A percentile compares a stretch with the other conserved stretches of the same genome.
phyloP scores from a whole-genome alignment of 345 rosid genomes.

The Rhodomyrtus tomentosa region DNA sequence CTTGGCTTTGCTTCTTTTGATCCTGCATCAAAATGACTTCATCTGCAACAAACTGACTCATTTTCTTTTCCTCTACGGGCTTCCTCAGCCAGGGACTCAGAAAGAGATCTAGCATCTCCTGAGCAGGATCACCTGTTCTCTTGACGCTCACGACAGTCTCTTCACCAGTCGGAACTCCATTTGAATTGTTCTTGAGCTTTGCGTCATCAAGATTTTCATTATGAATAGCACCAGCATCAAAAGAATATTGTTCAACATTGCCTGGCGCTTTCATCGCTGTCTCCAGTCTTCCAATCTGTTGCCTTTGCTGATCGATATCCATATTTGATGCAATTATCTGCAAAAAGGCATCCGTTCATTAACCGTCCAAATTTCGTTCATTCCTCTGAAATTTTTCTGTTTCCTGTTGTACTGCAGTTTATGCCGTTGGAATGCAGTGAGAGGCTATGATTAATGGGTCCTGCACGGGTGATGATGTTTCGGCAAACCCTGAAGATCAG shows the following conservation, averaged over 20 bases:
- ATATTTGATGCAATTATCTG: slow-evolving; percentile 28
- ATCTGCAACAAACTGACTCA: neutral
- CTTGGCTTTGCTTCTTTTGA: neutral
- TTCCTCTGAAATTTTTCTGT: neutral
- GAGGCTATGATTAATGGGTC: neutral
- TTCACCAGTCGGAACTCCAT: neutral
- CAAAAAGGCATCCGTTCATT: slow-evolving; percentile 1
- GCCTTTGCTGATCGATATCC: slow-evolving; percentile 1
- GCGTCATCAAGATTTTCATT: neutral
- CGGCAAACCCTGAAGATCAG: neutral
- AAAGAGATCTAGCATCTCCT: slow-evolving; percentile 44
- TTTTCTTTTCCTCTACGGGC: slow-evolving; percentile 11
- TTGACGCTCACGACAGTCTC: neutral
- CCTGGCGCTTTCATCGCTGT: neutral
- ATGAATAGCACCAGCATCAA: neutral
- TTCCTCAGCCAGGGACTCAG: slow-evolving; percentile 48
- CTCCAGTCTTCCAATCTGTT: neutral
- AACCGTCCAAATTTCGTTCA: neutral
- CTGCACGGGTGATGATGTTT: neutral
- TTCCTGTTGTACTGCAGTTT: neutral
- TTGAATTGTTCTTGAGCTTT: neutral
- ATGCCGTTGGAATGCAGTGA: neutral
- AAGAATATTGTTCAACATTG: slow-evolving; percentile 3
- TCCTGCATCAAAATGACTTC: slow-evolving; percentile 5
- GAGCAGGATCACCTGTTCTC: slow-evolving; percentile 31